Conservation (phyloP, 2,329 filamentous ascomycete genomes). For the Penicillium sp. region DNA sequence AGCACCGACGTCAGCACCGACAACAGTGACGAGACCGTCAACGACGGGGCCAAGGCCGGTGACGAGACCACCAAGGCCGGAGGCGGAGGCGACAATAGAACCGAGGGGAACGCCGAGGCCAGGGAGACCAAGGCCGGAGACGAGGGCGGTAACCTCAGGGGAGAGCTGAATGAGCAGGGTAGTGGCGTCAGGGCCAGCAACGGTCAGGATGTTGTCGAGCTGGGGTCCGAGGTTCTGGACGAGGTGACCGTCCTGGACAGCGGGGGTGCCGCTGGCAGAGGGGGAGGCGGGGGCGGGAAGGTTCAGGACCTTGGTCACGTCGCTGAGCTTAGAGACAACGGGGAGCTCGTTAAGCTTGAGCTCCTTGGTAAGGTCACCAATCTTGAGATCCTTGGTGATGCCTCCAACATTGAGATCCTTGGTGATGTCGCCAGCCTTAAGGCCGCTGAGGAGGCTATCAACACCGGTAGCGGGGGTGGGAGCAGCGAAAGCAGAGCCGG, state of each 20-base stretch:
- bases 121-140: conserved; percentile 24
- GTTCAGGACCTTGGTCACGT: conserved; percentile 15
- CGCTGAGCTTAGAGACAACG: conserved; percentile 13
- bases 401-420: not conserved
- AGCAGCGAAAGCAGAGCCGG: conserved; percentile 7
- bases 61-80: conserved; percentile 22
- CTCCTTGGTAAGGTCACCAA: conserved; percentile 17
- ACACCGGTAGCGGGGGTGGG: conserved; percentile 5
- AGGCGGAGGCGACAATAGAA: conserved; percentile 22
- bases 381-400: conserved; percentile 9
- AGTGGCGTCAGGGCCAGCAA: conserved; percentile 23
- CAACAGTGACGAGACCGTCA: conserved; percentile 26
- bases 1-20: conserved; percentile 23
- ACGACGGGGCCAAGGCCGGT: conserved; percentile 19
- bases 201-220: conserved; percentile 25
- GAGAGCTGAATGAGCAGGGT: conserved; percentile 26
- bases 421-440: conserved; percentile 3
- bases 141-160: conserved; percentile 24
- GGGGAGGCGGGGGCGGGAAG: conserved; percentile 6
- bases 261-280: conserved; percentile 10
- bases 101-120: conserved; percentile 22
- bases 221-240: conserved; percentile 27
- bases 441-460: conserved; percentile 10
- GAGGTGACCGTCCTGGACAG: conserved; percentile 21
- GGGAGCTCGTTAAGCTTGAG: conserved; percentile 14